These are phyloP conservation scores for Puccinia horiana DNA, from an alignment of 1,284 basidiomycete genomes.

Conservation along the genomic window DNA sequence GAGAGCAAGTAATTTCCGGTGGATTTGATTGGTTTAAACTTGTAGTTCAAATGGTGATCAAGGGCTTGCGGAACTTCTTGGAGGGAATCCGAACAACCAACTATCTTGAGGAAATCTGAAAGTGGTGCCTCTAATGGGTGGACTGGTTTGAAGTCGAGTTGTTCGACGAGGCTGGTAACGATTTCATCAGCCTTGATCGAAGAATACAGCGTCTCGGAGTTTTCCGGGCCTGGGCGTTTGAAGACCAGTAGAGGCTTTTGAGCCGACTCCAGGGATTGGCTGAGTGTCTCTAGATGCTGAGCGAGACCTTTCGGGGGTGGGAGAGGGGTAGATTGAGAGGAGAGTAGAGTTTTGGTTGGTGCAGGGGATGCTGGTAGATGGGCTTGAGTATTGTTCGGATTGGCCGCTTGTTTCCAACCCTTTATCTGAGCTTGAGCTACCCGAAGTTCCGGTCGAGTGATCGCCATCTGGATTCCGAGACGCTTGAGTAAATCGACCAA, in stretches of 20 bases:
- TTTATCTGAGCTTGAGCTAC: slow-evolving; percentile 6
- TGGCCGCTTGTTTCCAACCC: background rate
- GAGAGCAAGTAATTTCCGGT: too few species aligned
- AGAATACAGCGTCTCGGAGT: slow-evolving; percentile 16
- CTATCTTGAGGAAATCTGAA: background rate
- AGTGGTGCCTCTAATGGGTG: background rate
- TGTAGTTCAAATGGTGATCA: too few species aligned
- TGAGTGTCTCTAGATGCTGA: slow-evolving; percentile 1
- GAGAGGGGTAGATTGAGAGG: background rate
- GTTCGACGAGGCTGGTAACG: background rate
- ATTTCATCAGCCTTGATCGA: slow-evolving; percentile 27
- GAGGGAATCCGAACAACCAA: background rate
- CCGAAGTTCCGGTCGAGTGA: background rate
- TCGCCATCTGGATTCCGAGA: slow-evolving; percentile 1
- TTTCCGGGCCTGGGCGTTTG: background rate
- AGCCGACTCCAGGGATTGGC: background rate
- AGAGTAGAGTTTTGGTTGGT: background rate
- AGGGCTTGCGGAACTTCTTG: too few species aligned
- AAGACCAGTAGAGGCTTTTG: background rate
- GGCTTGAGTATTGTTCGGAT: background rate
- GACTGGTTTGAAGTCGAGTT: background rate
- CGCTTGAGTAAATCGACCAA: slow-evolving; percentile 9
- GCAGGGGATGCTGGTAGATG: background rate
- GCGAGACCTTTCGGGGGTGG: slow-evolving; percentile 4
- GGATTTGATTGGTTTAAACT: too few species aligned